Evolutionary conservation across 768 basidiomycete species (phyloP).

Genomic region (Dendrothele bispora): DNA sequence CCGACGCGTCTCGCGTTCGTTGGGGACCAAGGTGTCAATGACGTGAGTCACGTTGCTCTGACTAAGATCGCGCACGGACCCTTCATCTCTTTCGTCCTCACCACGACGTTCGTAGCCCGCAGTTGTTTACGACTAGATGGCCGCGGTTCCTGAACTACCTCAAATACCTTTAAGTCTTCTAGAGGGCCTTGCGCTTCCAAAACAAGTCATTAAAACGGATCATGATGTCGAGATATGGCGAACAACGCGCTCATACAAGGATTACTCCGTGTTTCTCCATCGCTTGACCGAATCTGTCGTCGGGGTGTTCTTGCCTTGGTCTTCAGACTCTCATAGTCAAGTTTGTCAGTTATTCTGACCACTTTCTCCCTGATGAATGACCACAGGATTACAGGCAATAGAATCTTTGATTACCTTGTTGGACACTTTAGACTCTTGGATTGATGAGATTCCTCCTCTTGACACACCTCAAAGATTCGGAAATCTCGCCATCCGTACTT

Average conservation of each 20-base stretch:
- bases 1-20: too few species aligned
- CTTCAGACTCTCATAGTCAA: slow-evolving; percentile 29
- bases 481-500: slow-evolving; percentile 86
- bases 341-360: slow-evolving; percentile 23
- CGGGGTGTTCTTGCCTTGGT: slow-evolving; percentile 54
- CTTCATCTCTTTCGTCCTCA: too few species aligned
- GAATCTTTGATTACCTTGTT: slow-evolving; percentile 54
- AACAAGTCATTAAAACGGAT: slow-evolving; percentile 67
- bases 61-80: too few species aligned
- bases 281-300: slow-evolving; percentile 78
- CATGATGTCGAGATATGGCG: slow-evolving; percentile 76
- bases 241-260: slow-evolving; percentile 64
- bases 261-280: slow-evolving; percentile 74
- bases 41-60: too few species aligned
- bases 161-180: too few species aligned
- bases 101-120: too few species aligned
- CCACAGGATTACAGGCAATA: slow-evolving; percentile 39
- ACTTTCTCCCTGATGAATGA: slow-evolving; percentile 1
- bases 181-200: slow-evolving; percentile 33
- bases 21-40: too few species aligned
- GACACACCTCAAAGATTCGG: slow-evolving; percentile 84
- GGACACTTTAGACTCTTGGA: slow-evolving; percentile 68
- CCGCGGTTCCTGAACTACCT: too few species aligned
- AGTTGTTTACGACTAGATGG: too few species aligned
- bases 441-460: slow-evolving; percentile 77